Evolutionary conservation across 768 basidiomycete genomes (phyloP).

Genomic region (Podaxis sp.): DNA sequence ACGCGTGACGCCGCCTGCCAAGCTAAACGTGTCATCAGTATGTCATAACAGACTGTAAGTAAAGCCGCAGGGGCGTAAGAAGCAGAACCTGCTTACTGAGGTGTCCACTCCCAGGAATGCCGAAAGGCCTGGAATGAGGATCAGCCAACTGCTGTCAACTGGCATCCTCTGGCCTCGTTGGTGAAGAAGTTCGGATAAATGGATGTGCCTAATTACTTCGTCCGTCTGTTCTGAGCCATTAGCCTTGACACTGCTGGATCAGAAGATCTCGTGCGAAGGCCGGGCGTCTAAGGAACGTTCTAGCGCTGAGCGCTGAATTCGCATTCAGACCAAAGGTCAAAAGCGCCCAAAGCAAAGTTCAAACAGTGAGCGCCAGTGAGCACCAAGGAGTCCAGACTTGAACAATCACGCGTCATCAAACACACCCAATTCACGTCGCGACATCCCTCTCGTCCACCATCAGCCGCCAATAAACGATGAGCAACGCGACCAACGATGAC

Average conservation of each 20-base stretch:
- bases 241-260: not conserved
- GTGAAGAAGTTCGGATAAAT: conserved; percentile 9
- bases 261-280: not conserved
- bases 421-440: not conserved
- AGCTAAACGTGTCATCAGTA: not conserved
- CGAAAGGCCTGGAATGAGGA: not conserved
- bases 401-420: not conserved
- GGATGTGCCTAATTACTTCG: conserved; percentile 13
- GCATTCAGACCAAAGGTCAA: no score
- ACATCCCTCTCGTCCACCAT: not conserved
- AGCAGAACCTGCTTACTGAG: not conserved
- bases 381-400: not conserved
- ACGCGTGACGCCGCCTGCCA: no score
- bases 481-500: not conserved
- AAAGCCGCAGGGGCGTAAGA: not conserved
- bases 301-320: not conserved
- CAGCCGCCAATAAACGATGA: not conserved
- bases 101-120: not conserved
- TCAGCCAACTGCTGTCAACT: not conserved
- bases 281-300: not conserved
- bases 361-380: not conserved
- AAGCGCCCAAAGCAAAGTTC: no score
- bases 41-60: not conserved
- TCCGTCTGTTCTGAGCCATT: not conserved
- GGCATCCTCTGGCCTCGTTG: not conserved